Evolutionary conservation across 2,329 filamentous ascomycete genomes (phyloP), one percentile per base, ranked within the genome.

Genomic region (Elsinoe necatrix): DNA sequence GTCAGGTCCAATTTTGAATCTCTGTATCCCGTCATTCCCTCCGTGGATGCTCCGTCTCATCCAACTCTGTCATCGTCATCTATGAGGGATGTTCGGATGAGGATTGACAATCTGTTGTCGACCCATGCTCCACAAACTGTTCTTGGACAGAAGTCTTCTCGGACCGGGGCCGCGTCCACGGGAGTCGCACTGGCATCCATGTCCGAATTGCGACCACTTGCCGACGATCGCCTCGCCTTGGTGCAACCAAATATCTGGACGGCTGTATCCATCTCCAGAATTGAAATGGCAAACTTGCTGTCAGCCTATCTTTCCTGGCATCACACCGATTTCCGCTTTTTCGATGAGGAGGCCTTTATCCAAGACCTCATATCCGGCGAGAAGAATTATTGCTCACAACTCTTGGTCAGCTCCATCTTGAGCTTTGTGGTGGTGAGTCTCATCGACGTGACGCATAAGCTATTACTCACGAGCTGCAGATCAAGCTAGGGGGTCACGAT

Each of bases 171-270:
- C 41, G 18, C 25, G 20, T 12, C 41, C 21, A 45, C 41, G 7
- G 41, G 41, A 4, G 3, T 8, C 20, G 9, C 20, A 11, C 41
- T 18, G 11, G 18, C 41, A 12, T 45, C 41, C 41, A 23, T 45
- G 41, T 45, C 41, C 21, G 20, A 27, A 25, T 45, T n/a, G 7
- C 20, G 41, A 45, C 47, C 47, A 35, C 47, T 51, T 3, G 25
- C 16, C 11, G 47, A 51, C 21, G 47, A 51, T 35, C 27, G 25
- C 21, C 27, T 51, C 5, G 27, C 31, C 5, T 11, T 25, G 14
- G 47, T 51, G n/a, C 23, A 51, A 18, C 25, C 47, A 14, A 31
- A 16, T n/a, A 20, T 51, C 16, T 51, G 47, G 47, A 51, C 47
- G 5, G 3, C 47, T 11, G 47, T 51, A 3, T 4, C 7, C 14